These are phyloP conservation scores for Rhodocollybia butyracea DNA, from an alignment of 768 basidiomycete genomes.

Conservation along the genomic window DNA sequence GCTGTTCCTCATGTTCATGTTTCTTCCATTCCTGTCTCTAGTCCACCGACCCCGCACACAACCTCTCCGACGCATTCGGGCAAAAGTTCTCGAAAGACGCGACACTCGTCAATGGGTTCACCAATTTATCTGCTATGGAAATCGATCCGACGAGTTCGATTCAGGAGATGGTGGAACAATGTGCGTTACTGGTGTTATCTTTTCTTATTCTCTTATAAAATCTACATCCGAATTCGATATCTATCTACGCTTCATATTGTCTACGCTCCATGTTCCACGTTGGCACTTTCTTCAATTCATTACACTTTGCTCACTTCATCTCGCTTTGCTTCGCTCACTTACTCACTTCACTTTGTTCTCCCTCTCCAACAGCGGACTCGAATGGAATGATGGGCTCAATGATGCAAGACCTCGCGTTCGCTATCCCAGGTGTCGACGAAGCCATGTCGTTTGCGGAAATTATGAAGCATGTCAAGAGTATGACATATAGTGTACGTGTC, in stretches of 20 bases:
- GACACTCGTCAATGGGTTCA: constrained; percentile 95
- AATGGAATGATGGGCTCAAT: constrained; percentile 97
- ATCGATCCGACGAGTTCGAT: constrained; percentile 98
- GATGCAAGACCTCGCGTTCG: constrained; percentile 99
- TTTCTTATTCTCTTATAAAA: background rate
- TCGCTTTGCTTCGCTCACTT: too few relatives aligned
- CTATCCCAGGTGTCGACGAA: constrained; percentile 98
- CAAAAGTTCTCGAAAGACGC: constrained; percentile 99
- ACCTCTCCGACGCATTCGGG: constrained; percentile 96
- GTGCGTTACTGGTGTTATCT: constrained; percentile 41
- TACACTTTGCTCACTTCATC: too few relatives aligned
- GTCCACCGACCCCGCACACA: constrained; percentile 99
- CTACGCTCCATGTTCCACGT: too few relatives aligned
- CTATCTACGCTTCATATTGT: too few relatives aligned
- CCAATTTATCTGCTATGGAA: constrained; percentile 98
- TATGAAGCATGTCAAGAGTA: too few relatives aligned
- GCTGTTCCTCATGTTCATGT: too few relatives aligned
- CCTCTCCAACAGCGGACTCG: constrained; percentile 59
- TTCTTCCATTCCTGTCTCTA: constrained; percentile 30
- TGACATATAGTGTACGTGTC: too few relatives aligned
- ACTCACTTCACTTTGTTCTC: background rate
- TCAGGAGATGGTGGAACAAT: constrained; percentile 98
- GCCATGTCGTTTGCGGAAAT: constrained; percentile 99
- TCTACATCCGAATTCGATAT: too few relatives aligned
- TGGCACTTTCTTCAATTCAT: too few relatives aligned